Evolutionary conservation across 2,329 filamentous ascomycete genomes (phyloP).

Genomic region (Cyclaneusma minus): DNA sequence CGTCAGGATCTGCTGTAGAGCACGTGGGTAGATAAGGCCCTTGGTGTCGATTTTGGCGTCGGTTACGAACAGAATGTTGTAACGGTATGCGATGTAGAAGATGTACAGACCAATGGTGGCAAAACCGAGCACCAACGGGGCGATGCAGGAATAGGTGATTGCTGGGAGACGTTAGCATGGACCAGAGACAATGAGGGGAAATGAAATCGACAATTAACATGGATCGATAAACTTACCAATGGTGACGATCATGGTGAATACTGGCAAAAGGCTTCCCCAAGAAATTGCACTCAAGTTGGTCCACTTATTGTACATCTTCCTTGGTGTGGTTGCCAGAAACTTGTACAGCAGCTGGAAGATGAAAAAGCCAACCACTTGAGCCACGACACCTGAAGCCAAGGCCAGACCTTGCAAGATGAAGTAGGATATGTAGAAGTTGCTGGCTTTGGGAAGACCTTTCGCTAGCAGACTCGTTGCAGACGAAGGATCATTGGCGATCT

Average conservation of each 20-base stretch:
- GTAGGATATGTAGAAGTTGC: constrained; percentile 93
- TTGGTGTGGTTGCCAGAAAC: constrained; percentile 61
- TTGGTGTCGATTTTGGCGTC: constrained; percentile 75
- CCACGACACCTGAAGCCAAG: constrained; percentile 56
- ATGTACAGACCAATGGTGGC: constrained; percentile 62
- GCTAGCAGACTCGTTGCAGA: constrained; percentile 51
- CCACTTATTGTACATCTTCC: constrained; percentile 69
- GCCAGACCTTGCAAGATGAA: constrained; percentile 84
- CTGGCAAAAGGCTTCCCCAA: constrained; percentile 72
- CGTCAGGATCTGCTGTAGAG: constrained; percentile 69
- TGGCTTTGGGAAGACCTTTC: constrained; percentile 60
- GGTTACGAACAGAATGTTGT: constrained; percentile 80
- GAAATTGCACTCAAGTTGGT: constrained; percentile 54
- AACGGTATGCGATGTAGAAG: constrained; percentile 78
- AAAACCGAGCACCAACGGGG: constrained; percentile 71
- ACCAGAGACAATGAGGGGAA: not conserved
- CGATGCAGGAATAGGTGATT: constrained; percentile 75
- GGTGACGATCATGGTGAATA: constrained; percentile 67
- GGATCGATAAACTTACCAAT: constrained; percentile 56
- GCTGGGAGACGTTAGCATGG: constrained; percentile 28
- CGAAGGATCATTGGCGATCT: constrained; percentile 47
- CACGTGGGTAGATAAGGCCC: constrained; percentile 75
- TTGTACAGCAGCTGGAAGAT: constrained; percentile 62
- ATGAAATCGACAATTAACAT: not conserved
- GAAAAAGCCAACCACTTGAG: constrained; percentile 60